These are phyloP conservation scores for Yarrowia phangngaensis DNA, from an alignment of 805 yeast species.

Conservation along the genomic window DNA sequence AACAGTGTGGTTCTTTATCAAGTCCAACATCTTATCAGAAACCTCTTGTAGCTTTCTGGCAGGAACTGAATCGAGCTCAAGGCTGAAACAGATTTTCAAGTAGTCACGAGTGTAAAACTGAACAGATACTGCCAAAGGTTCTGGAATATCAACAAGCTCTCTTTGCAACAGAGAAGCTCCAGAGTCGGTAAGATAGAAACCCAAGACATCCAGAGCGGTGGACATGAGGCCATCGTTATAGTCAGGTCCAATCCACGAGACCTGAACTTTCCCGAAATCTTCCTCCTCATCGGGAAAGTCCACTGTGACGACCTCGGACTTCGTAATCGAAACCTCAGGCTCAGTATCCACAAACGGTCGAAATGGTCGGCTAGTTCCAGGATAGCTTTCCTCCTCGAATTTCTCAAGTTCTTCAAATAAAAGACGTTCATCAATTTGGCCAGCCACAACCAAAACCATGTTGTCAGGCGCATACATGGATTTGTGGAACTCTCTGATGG, in stretches of 20 bases:
- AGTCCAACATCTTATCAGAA: slow-evolving; percentile 48
- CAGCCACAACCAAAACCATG: slow-evolving; percentile 76
- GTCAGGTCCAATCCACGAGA: slow-evolving; percentile 82
- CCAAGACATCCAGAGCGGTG: slow-evolving; percentile 67
- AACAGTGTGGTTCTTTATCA: slow-evolving; percentile 56
- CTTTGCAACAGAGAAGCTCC: slow-evolving; percentile 72
- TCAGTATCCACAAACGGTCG: slow-evolving; percentile 78
- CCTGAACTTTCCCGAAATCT: slow-evolving; percentile 65
- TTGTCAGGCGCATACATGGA: slow-evolving; percentile 76
- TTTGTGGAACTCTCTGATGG: slow-evolving; percentile 72
- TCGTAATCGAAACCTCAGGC: slow-evolving; percentile 44
- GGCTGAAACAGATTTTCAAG: slow-evolving; percentile 54
- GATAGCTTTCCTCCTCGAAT: slow-evolving; percentile 56
- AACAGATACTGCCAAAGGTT: slow-evolving; percentile 73
- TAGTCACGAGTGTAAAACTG: slow-evolving; percentile 73
- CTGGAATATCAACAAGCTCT: slow-evolving; percentile 70
- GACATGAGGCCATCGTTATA: slow-evolving; percentile 50
- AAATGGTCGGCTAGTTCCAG: slow-evolving; percentile 40
- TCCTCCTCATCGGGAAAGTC: slow-evolving; percentile 90
- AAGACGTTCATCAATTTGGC: slow-evolving; percentile 75
- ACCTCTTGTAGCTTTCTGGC: slow-evolving; percentile 55
- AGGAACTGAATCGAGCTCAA: slow-evolving; percentile 69
- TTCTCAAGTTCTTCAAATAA: slow-evolving; percentile 54
- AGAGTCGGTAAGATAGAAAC: slow-evolving; percentile 70
- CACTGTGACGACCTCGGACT: slow-evolving; percentile 48